Evolutionary conservation across 306 rosid genomes (phyloP).

Genomic region (Sechiopsis laciniata): DNA sequence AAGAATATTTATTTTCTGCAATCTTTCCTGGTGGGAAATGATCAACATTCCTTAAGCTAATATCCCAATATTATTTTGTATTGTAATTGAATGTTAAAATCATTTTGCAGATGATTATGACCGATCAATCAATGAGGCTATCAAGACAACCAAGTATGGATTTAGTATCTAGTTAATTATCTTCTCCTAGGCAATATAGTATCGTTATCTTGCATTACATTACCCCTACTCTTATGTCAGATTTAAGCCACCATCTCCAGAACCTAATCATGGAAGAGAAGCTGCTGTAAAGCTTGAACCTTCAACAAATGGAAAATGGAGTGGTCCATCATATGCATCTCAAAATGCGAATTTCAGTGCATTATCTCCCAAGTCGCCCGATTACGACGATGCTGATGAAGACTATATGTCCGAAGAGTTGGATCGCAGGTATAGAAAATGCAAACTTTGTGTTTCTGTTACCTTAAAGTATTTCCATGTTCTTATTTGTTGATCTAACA

Average conservation of each 20-base stretch:
- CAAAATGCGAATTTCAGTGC: slow-evolving; percentile 51
- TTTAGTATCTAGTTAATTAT: background rate
- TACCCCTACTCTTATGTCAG: slow-evolving; percentile 32
- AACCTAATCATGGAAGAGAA: slow-evolving; percentile 58
- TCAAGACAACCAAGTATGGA: slow-evolving; percentile 90
- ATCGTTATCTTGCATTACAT: too few species aligned
- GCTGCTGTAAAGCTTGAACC: slow-evolving; percentile 47
- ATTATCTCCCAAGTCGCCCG: slow-evolving; percentile 63
- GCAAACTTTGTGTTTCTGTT: slow-evolving; percentile 7
- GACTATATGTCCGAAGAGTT: slow-evolving; percentile 47
- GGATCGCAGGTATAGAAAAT: slow-evolving; percentile 60
- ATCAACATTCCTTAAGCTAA: background rate
- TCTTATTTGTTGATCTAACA: slow-evolving; percentile 25
- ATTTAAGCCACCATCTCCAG: slow-evolving; percentile 73
- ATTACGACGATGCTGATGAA: slow-evolving; percentile 49
- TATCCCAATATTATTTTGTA: background rate
- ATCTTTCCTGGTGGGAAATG: background rate
- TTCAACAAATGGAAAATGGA: slow-evolving; percentile 67
- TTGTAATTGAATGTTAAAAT: slow-evolving; percentile 30
- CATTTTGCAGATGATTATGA: slow-evolving; percentile 85
- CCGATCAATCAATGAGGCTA: slow-evolving; percentile 92
- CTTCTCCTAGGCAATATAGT: background rate
- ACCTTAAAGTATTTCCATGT: slow-evolving; percentile 7
- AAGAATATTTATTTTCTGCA: background rate
- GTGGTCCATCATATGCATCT: slow-evolving; percentile 48